Evolutionary conservation across 2,329 filamentous ascomycete species (phyloP).

Genomic region (Sclerotinia spermophila): DNA sequence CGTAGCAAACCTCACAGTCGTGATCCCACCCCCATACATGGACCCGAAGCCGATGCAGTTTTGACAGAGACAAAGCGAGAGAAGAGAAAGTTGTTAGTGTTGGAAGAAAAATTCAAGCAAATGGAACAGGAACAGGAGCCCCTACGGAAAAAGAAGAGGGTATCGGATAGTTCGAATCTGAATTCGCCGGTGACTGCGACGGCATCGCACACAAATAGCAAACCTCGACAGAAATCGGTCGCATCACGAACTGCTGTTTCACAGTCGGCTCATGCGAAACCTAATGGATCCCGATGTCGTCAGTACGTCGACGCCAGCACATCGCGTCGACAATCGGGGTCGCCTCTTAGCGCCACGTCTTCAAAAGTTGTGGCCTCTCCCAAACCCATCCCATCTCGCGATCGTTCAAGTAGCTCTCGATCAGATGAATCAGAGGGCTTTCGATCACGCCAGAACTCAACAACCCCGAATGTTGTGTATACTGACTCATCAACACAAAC

Average conservation of each 20-base stretch:
- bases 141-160: conserved; percentile 59
- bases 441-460: conserved; percentile 29
- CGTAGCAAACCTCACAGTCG: conserved; percentile 64
- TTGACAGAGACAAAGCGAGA: conserved; percentile 61
- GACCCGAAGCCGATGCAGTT: conserved; percentile 48
- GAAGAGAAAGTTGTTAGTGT: conserved; percentile 63
- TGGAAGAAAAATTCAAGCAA: conserved; percentile 61
- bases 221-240: conserved; percentile 35
- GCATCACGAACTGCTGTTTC: conserved; percentile 30
- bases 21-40: conserved; percentile 55
- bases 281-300: conserved; percentile 27
- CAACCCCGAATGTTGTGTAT: conserved; percentile 30
- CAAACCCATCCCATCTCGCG: conserved; percentile 20
- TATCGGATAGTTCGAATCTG: conserved; percentile 49
- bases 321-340: conserved; percentile 34
- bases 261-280: conserved; percentile 24
- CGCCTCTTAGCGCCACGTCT: conserved; percentile 33
- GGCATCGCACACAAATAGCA: conserved; percentile 31
- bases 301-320: conserved; percentile 36
- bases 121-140: conserved; percentile 58
- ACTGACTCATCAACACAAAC: conserved; percentile 35
- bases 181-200: conserved; percentile 21
- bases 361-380: conserved; percentile 30
- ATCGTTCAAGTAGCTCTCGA: conserved; percentile 20
- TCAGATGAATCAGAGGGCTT: conserved; percentile 20